Evolutionary conservation across 768 basidiomycete genomes (phyloP).

Genomic region (Tulasnella sp.): DNA sequence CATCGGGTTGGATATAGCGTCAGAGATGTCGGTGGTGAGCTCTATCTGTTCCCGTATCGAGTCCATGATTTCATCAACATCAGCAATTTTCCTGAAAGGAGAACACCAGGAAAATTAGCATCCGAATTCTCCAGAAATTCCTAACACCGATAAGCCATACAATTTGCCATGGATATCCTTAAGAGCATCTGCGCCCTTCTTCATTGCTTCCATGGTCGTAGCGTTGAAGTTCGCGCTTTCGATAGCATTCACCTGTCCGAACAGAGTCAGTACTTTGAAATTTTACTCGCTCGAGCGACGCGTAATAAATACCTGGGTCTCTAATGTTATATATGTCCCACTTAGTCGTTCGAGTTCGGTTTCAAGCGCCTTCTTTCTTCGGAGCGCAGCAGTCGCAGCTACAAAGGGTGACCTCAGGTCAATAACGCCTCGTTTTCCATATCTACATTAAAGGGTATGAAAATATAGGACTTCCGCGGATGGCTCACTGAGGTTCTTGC

Average conservation of each 20-base stretch:
- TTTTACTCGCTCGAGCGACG: neutral
- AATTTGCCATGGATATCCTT: constrained; percentile 82
- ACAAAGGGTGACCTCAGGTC: constrained; percentile 1
- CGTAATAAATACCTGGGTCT: constrained; percentile 58
- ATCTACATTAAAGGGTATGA: neutral
- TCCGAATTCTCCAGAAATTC: neutral
- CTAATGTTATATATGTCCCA: constrained; percentile 82
- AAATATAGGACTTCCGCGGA: neutral
- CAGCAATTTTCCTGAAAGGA: constrained; percentile 69
- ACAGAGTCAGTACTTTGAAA: neutral
- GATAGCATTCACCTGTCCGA: constrained; percentile 68
- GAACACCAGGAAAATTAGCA: neutral
- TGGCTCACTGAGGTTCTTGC: neutral
- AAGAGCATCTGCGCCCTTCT: constrained; percentile 85
- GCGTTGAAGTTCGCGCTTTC: constrained; percentile 97
- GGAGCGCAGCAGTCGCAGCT: constrained; percentile 86
- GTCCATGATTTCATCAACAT: constrained; percentile 86
- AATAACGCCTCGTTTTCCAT: neutral
- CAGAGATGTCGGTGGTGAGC: constrained; percentile 85
- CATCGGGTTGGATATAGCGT: constrained; percentile 69
- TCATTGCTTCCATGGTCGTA: constrained; percentile 96
- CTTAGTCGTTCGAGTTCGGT: constrained; percentile 75
- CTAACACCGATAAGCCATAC: constrained; percentile 43
- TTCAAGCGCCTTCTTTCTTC: constrained; percentile 89
- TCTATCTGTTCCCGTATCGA: constrained; percentile 84